phyloP scores from a whole-genome alignment of 495 filamentous ascomycete species.

The Rhizodiscina lignyota region DNA sequence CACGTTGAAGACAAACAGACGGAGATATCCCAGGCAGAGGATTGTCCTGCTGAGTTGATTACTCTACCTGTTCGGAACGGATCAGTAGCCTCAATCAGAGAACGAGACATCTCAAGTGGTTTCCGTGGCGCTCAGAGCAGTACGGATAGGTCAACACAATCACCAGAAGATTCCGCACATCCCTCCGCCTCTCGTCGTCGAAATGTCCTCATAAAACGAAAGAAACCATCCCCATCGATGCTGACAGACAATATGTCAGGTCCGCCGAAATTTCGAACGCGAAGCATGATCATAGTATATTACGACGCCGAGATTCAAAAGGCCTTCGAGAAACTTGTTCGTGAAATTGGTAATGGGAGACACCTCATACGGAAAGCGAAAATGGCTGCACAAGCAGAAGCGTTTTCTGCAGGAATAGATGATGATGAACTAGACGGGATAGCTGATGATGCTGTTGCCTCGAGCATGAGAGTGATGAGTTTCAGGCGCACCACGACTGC shows the following conservation, averaged over 20 bases:
- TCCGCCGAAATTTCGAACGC: slow-evolving; percentile 44
- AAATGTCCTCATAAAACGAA: slow-evolving; percentile 31
- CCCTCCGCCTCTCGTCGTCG: not conserved
- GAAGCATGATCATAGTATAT: slow-evolving; percentile 71
- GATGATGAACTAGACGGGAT: slow-evolving; percentile 18
- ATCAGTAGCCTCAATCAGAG: slow-evolving; percentile 43
- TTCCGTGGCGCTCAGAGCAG: slow-evolving; percentile 3
- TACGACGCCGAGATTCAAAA: slow-evolving; percentile 78
- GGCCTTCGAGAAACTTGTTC: slow-evolving; percentile 63
- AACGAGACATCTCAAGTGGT: slow-evolving; percentile 16
- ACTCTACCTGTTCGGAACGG: slow-evolving; percentile 39
- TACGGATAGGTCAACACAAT: slow-evolving; percentile 11
- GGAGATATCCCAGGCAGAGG: slow-evolving; percentile 40
- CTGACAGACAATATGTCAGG: slow-evolving; percentile 30
- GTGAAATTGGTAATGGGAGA: slow-evolving; percentile 58
- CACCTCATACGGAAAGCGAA: slow-evolving; percentile 73
- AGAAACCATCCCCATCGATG: slow-evolving; percentile 42
- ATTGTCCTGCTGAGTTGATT: slow-evolving; percentile 23
- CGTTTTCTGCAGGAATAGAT: slow-evolving; percentile 34
- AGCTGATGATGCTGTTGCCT: slow-evolving; percentile 21
- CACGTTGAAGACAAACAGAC: slow-evolving; percentile 51
- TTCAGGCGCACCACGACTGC: not conserved
- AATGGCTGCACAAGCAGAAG: slow-evolving; percentile 44
- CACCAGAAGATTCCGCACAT: slow-evolving; percentile 17
- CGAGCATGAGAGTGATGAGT: slow-evolving; percentile 5